Conservation (phyloP, 805 yeast species). For the Saccharomycodes ludwigii region DNA sequence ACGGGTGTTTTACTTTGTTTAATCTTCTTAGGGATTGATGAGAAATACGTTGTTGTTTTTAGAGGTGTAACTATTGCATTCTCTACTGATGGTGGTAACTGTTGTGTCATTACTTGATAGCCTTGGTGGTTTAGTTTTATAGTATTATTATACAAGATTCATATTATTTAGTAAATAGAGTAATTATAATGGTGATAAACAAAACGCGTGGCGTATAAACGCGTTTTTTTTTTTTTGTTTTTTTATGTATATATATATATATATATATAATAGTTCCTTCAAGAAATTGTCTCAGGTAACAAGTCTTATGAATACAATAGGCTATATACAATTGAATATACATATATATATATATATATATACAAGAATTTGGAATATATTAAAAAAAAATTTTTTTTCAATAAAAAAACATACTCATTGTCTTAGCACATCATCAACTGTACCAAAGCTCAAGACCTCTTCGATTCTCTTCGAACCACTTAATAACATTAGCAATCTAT, state of each 20-base stretch:
- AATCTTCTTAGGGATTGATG: conserved; percentile 35
- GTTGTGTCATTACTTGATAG: neutral
- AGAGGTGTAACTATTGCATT: conserved; percentile 13
- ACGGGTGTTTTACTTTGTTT: conserved; percentile 28
- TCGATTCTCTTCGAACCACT: conserved; percentile 57
- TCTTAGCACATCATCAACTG: conserved; percentile 51
- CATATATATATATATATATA: too few species aligned
- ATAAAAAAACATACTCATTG: too few species aligned
- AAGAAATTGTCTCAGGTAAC: too few species aligned
- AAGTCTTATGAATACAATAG: too few species aligned
- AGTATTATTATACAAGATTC: too few species aligned
- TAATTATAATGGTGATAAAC: too few species aligned
- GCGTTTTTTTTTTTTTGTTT: too few species aligned
- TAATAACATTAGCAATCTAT: conserved; percentile 72
- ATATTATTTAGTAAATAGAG: too few species aligned
- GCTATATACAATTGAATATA: too few species aligned
- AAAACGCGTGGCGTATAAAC: neutral
- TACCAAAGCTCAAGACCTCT: conserved; percentile 65
- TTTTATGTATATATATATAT: neutral
- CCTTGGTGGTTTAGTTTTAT: neutral
- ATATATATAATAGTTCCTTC: too few species aligned
- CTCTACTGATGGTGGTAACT: conserved; percentile 21
- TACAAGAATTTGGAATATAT: too few species aligned
- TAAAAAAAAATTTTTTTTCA: neutral
- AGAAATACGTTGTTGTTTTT: conserved; percentile 36